phyloP scores from a whole-genome alignment of 306 rosid genomes.

The Arachis stenosperma region DNA sequence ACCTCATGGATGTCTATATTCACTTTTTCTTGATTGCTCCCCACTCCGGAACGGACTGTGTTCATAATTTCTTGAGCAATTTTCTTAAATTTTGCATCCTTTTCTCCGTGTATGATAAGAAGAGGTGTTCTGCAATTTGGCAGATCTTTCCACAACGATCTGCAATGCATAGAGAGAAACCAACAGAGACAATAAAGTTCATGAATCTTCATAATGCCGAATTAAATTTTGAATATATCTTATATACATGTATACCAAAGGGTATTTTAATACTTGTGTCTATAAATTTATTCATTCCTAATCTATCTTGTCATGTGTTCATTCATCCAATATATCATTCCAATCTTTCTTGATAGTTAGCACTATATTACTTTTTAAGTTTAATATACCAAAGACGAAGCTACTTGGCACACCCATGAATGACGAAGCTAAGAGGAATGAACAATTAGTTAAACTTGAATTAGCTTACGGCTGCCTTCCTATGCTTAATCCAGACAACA shows the following conservation, averaged over 20 bases:
- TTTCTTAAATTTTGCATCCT: constrained; percentile 72
- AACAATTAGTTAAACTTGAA: constrained; percentile 24
- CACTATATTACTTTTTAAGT: not conserved
- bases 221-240: not conserved
- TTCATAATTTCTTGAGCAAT: constrained; percentile 64
- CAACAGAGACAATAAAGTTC: not conserved
- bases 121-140: constrained; percentile 69
- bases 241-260: not conserved
- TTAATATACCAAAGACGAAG: not conserved
- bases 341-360: not conserved
- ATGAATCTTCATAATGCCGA: not conserved
- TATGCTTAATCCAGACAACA: constrained; percentile 73
- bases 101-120: constrained; percentile 76
- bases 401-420: not conserved
- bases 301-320: not conserved
- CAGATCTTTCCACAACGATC: constrained; percentile 88
- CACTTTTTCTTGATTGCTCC: constrained; percentile 32
- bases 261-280: no score
- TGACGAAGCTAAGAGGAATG: constrained; percentile 33
- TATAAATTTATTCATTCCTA: not conserved
- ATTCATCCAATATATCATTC: not conserved
- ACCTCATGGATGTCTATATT: constrained; percentile 48
- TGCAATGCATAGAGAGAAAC: constrained; percentile 38
- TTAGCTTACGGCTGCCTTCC: constrained; percentile 90
- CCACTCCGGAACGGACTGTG: constrained; percentile 37